These are phyloP conservation scores for Epithemia pelagica DNA, from an alignment of 108 stramenopile genomes.

Conservation along the genomic window DNA sequence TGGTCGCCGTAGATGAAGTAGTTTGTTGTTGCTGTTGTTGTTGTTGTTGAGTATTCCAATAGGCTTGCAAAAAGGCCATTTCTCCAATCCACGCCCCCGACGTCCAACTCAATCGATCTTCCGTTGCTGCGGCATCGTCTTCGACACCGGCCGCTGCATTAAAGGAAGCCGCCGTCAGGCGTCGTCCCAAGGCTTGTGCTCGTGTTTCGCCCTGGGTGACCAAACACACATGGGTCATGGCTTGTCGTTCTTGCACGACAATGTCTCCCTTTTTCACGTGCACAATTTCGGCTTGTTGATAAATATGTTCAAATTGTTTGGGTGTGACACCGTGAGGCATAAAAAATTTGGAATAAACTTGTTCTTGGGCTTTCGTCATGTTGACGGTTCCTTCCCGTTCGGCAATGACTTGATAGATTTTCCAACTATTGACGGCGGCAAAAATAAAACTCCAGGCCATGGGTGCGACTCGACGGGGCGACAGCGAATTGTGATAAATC, in stretches of 20 bases:
- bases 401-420: slow-evolving; percentile 51
- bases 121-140: slow-evolving; percentile 41
- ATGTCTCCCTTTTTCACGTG: slow-evolving; percentile 33
- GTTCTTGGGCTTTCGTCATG: slow-evolving; percentile 42
- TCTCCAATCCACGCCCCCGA: slow-evolving; percentile 82
- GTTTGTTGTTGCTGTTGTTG: slow-evolving; percentile 3
- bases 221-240: slow-evolving; percentile 45
- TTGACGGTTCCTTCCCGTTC: slow-evolving; percentile 56
- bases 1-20: no score
- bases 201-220: slow-evolving; percentile 54
- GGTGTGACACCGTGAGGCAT: slow-evolving; percentile 73
- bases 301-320: slow-evolving; percentile 66
- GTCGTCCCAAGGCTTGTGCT: slow-evolving; percentile 48
- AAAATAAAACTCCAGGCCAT: slow-evolving; percentile 60
- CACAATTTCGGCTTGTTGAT: slow-evolving; percentile 21
- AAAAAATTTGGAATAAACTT: slow-evolving; percentile 62
- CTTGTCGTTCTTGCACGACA: slow-evolving; percentile 47
- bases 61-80: slow-evolving; percentile 62
- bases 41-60: slow-evolving; percentile 35
- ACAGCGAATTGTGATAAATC: slow-evolving; percentile 32
- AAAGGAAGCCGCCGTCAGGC: slow-evolving; percentile 51
- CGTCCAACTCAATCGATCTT: no score
- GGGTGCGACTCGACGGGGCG: no score
- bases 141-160: slow-evolving; percentile 16
- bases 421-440: slow-evolving; percentile 57